Percentiles rank a stretch among this genome's conserved stretches.
Evolutionary conservation across 1,284 basidiomycete genomes (phyloP).

Genomic region (Papiliotrema terrestris): DNA sequence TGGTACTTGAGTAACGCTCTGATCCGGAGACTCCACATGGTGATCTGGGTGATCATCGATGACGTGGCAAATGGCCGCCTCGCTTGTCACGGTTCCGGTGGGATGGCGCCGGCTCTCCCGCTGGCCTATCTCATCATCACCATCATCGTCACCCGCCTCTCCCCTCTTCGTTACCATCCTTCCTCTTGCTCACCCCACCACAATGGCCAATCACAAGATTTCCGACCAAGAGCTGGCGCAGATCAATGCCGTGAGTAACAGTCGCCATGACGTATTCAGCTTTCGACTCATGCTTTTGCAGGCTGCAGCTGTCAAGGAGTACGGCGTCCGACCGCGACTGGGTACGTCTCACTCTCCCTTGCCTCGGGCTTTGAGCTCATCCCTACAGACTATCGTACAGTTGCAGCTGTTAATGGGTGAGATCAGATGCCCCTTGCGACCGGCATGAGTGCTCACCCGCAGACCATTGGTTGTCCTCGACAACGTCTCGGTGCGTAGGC

Average conservation of each 20-base stretch:
- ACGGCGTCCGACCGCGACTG: slow-evolving; percentile 72
- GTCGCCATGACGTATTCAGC: not conserved
- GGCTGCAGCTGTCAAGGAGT: slow-evolving; percentile 52
- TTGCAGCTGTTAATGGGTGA: slow-evolving; percentile 94
- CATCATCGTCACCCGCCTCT: not conserved
- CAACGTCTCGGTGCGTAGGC: slow-evolving; percentile 81
- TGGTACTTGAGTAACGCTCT: too few relatives aligned
- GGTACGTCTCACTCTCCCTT: slow-evolving; percentile 55
- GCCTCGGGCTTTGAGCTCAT: slow-evolving; percentile 15
- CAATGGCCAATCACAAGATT: slow-evolving; percentile 37
- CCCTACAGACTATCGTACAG: slow-evolving; percentile 81
- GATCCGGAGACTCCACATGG: too few relatives aligned
- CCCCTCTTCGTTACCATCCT: not conserved
- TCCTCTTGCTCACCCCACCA: not conserved
- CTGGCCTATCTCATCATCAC: too few relatives aligned
- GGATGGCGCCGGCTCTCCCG: not conserved
- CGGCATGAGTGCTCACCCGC: slow-evolving; percentile 10
- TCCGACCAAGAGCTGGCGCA: slow-evolving; percentile 52
- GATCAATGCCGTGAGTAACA: slow-evolving; percentile 44
- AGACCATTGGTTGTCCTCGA: slow-evolving; percentile 94
- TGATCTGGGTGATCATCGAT: too few relatives aligned
- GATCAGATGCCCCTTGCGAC: slow-evolving; percentile 23
- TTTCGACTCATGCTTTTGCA: slow-evolving; percentile 4
- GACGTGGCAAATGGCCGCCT: not conserved
- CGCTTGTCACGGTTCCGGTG: not conserved